Base-by-base conservation (phyloP, 2,329 filamentous ascomycete species). In the Trichoderma guizhouense region DNA sequence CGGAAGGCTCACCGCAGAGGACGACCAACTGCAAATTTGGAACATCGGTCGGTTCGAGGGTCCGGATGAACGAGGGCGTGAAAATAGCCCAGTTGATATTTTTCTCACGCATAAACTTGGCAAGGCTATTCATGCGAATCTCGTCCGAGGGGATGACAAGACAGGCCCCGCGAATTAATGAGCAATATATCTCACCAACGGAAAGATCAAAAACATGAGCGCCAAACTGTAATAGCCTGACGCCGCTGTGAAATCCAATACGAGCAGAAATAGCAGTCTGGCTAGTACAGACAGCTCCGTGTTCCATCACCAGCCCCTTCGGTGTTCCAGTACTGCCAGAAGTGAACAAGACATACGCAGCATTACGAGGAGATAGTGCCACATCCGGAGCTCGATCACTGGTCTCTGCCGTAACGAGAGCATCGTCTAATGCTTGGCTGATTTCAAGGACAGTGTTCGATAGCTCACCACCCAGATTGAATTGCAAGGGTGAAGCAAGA, bases 201-300 rank as follows among this genome's bases (percentile, higher is more conserved):
- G 62, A 47, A 0, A 67, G 21, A 47, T 75, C 73, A 7, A 74
- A 71, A 7, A 67, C 63, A 14, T 36, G 36, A 3, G 62, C 15
- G 8, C 53, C 30, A 28, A 71, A 68, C 8, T 71, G 69, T 1
- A 71, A 5, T n/a, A 71, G 15, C 14, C 69, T 32, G 3, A 60
- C 62, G 8, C 47, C 39, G 18, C 43, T 57, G 15, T 60, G 24
- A n/a, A 71, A 7, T 1, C 63, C 69, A 55, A 67, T 39, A 3
- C 62, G 39, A 7, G 53, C 67, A 11, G n/a, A 14, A 30, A 58
- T 58, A 32, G 39, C 67, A 12, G 30, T 51, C 14, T 61, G 55
- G 5, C 55, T 61, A 0, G 67, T 85, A 74, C 83, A 82, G 18
- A 86, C 82, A 63, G 83, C 83, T 65, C 84, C 84, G 71, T 87